Evolutionary conservation across 164 flowering plant species (phyloP), one percentile per base, ranked within the genome.

Genomic region (Chimonanthus praecox): DNA sequence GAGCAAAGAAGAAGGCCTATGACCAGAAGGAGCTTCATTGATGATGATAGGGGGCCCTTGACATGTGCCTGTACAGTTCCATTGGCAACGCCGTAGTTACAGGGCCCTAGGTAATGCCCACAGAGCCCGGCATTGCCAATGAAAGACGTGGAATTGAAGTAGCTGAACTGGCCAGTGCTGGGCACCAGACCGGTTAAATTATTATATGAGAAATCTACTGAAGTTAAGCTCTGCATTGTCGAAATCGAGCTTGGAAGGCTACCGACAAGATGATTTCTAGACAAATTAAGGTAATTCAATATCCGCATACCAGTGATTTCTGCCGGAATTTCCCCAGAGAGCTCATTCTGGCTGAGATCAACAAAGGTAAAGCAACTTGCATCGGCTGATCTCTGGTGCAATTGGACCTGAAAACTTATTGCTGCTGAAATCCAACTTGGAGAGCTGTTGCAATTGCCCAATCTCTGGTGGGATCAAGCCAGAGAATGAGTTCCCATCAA

Each of bases 201-300:
- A 71, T 90, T 90, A 75, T 88, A 79, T 4, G 92, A 90, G 71
- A 90, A 89, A 81, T 90, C 92, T 8, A 85, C 91, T 2, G 87
- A 83, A 4, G 91, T 88, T 67, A 90, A 78, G 82, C 91, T 88
- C 73, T 85, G 84, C 81, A 89, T 80, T 70, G 74, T 69, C 2
- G 85, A 88, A 58, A 90, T 81, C 71, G 84, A 85, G 47, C 71
- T 74, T 0, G 96, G 96, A 6, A 89, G 81, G 71, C 76, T 81
- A 18, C 78, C 78, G 69, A 67, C 81, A 44, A 90, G 72, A 54
- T 76, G 80, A 80, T 90, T 89, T 80, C 86, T 77, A 0, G 96
- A 90, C 45, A 89, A 7, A 69, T 90, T 88, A 62, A 90, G 78
- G 78, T 87, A 88, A 71, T 89, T 86, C 50, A 90, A 78, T 18